Evolutionary conservation across 108 stramenopile genomes (phyloP), one percentile per base, ranked within the genome.

Genomic region (Nitzschia sp.): DNA sequence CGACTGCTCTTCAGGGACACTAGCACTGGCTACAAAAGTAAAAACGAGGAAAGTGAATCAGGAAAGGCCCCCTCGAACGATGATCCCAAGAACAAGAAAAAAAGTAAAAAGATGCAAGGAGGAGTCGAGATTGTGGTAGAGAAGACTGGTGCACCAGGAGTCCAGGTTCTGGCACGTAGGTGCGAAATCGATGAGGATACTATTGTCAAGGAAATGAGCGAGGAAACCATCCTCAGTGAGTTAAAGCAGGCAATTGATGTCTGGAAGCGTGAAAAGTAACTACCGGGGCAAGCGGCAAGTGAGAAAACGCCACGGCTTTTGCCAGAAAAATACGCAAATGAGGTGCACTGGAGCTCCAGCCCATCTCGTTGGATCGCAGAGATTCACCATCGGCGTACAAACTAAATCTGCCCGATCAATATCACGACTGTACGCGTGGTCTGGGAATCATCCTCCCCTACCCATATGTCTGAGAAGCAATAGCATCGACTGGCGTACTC

Each of bases 21-120:
- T 22, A 80, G 83, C 25, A 88, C 87, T 16, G 87, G 87, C 19
- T 88, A 88, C 69, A 79, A 80, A 46, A 65, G 70, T 25, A 75
- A 81, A 34, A 53, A 54, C 16, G 85, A 86, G 35, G 85, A 86
- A 60, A 16, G 21, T 5, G 48, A 50, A 21, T 50, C 48, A 4
- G 21, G 21, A 4, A 50, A 22, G 13, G 4, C 9, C 13, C 27
- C 23, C 21, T 55, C 60, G 26, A 78, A 81, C 59, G 53, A 35
- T n/a, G 25, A 47, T 22, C 61, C 57, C 28, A 73, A 26, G 21
- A 61, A 56, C 26, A 35, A 66, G 1, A 57, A 71, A 21, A 53
- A 64, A 1, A 62, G 44, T 5, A 64, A 78, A 2, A 16, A 68
- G 30, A 55, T 29, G 22, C 71, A 72, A 46, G 69, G 79, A 38